phyloP scores from a whole-genome alignment of 805 yeast genomes.

The Candida germanica region DNA sequence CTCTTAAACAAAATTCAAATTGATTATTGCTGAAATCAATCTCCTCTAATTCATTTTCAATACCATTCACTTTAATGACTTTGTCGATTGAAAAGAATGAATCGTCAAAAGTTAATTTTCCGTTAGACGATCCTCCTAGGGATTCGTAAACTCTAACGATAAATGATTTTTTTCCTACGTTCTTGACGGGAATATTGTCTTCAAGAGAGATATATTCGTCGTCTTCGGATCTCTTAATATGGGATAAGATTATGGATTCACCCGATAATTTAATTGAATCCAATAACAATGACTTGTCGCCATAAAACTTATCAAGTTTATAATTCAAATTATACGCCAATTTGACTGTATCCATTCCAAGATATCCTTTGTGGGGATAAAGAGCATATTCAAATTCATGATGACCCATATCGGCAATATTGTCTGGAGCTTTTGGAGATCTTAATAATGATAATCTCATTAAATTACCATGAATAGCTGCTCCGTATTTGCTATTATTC shows the following conservation, averaged over 20 bases:
- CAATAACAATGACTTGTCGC: slow-evolving; percentile 12
- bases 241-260: slow-evolving; percentile 62
- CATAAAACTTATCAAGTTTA: slow-evolving; percentile 13
- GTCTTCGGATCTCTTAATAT: slow-evolving; percentile 85
- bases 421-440: slow-evolving; percentile 94
- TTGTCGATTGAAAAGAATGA: slow-evolving; percentile 38
- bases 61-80: slow-evolving; percentile 54
- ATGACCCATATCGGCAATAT: slow-evolving; percentile 87
- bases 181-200: slow-evolving; percentile 43
- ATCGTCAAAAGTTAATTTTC: slow-evolving; percentile 42
- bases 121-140: slow-evolving; percentile 70
- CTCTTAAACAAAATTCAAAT: slow-evolving; percentile 47
- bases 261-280: slow-evolving; percentile 42
- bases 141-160: slow-evolving; percentile 81
- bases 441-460: slow-evolving; percentile 85
- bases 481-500: slow-evolving; percentile 89
- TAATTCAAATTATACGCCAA: slow-evolving; percentile 81
- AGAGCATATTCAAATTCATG: slow-evolving; percentile 83
- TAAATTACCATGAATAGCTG: slow-evolving; percentile 86
- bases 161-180: slow-evolving; percentile 41
- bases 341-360: slow-evolving; percentile 63
- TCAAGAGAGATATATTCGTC: slow-evolving; percentile 58
- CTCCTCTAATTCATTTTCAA: slow-evolving; percentile 50
- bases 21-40: slow-evolving; percentile 23
- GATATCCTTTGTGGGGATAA: slow-evolving; percentile 73